phyloP scores from a whole-genome alignment of 192 early-diverging fungal species.

The Backusella tarrabulga region DNA sequence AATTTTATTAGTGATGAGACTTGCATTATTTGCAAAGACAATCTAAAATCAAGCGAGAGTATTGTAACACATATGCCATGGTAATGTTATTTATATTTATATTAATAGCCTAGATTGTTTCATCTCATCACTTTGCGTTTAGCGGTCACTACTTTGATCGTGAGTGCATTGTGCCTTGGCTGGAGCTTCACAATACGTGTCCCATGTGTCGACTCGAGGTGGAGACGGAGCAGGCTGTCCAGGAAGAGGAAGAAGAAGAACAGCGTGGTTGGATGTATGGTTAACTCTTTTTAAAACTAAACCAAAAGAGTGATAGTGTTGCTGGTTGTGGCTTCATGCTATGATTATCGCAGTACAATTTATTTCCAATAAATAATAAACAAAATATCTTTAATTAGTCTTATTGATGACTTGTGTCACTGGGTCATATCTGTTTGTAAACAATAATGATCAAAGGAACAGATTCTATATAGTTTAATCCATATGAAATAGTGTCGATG shows the following conservation, averaged over 20 bases:
- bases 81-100: conserved; percentile 20
- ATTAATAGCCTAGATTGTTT: neutral
- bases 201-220: conserved; percentile 37
- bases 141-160: conserved; percentile 41
- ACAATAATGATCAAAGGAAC: neutral
- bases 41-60: conserved; percentile 25
- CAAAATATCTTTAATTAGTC: neutral
- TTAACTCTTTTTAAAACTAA: conserved; percentile 4
- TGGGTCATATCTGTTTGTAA: neutral
- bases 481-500: neutral
- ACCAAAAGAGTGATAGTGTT: neutral
- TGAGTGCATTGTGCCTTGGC: conserved; percentile 39
- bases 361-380: neutral
- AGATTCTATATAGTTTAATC: neutral
- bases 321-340: neutral
- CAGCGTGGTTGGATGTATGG: conserved; percentile 37
- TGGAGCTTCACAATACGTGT: conserved; percentile 39
- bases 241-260: conserved; percentile 40
- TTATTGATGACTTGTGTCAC: conserved; percentile 2
- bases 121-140: neutral
- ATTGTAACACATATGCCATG: conserved; percentile 41
- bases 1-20: conserved; percentile 31
- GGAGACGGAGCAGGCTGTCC: conserved; percentile 32
- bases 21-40: conserved; percentile 43
- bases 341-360: neutral